phyloP scores from a whole-genome alignment of 2,329 filamentous ascomycete genomes.

The Ophiocordyceps camponoti-saundersi region DNA sequence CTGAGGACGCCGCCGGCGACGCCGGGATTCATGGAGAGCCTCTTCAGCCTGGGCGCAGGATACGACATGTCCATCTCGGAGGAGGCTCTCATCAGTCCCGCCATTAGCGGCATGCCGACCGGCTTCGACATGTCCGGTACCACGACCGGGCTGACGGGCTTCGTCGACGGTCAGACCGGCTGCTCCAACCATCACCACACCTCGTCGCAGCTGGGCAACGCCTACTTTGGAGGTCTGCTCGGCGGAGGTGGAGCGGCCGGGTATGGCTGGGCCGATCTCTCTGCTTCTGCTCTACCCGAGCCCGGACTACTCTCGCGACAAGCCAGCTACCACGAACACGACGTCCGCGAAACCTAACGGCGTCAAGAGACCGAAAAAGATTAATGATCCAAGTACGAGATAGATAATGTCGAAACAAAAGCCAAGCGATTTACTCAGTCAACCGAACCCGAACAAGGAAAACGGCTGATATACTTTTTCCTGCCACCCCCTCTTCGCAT shows the following conservation, averaged over 20 bases:
- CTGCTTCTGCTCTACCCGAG: conserved; percentile 13
- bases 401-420: neutral
- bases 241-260: conserved; percentile 20
- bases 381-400: neutral
- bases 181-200: conserved; percentile 24
- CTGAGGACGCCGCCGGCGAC: conserved; percentile 37
- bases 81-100: conserved; percentile 31
- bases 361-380: neutral
- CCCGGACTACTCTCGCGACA: neutral
- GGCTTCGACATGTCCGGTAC: conserved; percentile 27
- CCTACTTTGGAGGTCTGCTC: conserved; percentile 20
- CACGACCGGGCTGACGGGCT: conserved; percentile 24
- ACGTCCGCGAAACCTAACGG: neutral
- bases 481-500: neutral
- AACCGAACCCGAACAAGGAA: neutral
- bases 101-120: conserved; percentile 24
- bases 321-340: neutral
- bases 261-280: conserved; percentile 33
- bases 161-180: conserved; percentile 21
- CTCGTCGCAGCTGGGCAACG: conserved; percentile 23
- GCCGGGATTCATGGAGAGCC: conserved; percentile 26
- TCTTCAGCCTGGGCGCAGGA: conserved; percentile 21
- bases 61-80: conserved; percentile 24
- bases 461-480: neutral
- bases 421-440: neutral